Base-by-base conservation (phyloP, 2,329 filamentous ascomycete genomes). In the Paraphoma chrysanthemicola region DNA sequence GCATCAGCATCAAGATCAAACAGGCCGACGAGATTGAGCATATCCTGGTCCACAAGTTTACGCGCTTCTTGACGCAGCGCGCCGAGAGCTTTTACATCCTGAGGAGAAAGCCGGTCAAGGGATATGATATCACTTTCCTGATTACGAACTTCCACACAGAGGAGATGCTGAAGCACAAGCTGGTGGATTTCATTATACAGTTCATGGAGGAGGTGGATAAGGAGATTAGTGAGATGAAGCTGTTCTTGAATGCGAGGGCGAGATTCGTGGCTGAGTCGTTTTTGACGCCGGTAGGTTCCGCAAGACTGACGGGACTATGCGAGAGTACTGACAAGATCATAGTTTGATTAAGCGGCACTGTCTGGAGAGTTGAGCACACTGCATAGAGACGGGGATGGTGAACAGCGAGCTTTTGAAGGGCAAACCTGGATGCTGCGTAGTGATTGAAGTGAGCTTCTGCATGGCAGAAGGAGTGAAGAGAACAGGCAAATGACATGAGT, bases 131-230 rank as follows among this genome's bases (percentile, higher is more conserved):
- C 69, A 97, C 93, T 7, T 99, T 99, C 83, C 79, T 99, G 73
- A 96, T 99, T 74, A 99, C 95, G 45, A 99, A 99, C 81, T 96
- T 95, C 83, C 95, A 99, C 73, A 98, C 95, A 4, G 95, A 98
- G 79, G 91, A 96, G 77, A 97, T 99, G 93, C 79, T 98, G 76
- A 98, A 98, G 84, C 94, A 99, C 78, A 98, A 99, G 83, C 85
- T 99, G 68, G 96, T 99, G 33, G 95, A 99, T 78, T 99, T 99
- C 73, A 96, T 99, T 68, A 97, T 99, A 65, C 90, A 98, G 74
- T 99, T 99, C 74, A 98, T 99, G 94, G 94, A 99, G 79, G 95
- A 99, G 78, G 96, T 99, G 4, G 96, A 99, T 79, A 99, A 99
- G 84, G 95, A 99, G 79, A 99, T 99, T 58, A 98, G 95, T 3